phyloP scores from a whole-genome alignment of 1,139 yeast species.

The Yamadazyma blattariae region DNA sequence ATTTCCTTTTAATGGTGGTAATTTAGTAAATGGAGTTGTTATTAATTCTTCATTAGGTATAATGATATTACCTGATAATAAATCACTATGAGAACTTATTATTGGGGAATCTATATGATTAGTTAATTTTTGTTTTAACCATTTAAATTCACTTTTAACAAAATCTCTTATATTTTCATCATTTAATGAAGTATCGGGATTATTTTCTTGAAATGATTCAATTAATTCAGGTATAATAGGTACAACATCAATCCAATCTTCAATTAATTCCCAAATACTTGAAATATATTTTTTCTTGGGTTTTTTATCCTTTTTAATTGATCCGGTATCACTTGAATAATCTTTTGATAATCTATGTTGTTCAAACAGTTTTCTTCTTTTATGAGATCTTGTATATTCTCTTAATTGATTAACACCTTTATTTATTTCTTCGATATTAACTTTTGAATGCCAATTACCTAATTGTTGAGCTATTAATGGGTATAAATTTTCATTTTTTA shows the following conservation, averaged over 20 bases:
- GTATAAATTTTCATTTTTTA: conserved; percentile 45
- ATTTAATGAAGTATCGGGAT: conserved; percentile 15
- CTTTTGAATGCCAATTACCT: conserved; percentile 67
- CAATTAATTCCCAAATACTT: conserved; percentile 59
- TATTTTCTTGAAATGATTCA: conserved; percentile 37
- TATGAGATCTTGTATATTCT: conserved; percentile 24
- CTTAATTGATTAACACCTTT: conserved; percentile 48
- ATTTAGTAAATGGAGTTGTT: conserved; percentile 9
- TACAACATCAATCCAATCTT: conserved; percentile 59
- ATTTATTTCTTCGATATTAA: conserved; percentile 46
- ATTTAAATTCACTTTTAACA: conserved; percentile 47
- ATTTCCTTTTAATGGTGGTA: conserved; percentile 31
- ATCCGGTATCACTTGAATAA: conserved; percentile 6
- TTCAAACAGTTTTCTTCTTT: conserved; percentile 13
- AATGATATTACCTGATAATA: conserved; percentile 69
- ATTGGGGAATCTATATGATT: conserved; percentile 42
- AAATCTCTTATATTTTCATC: conserved; percentile 35
- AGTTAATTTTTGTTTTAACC: conserved; percentile 47
- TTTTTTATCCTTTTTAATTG: conserved; percentile 15
- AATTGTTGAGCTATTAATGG: conserved; percentile 64
- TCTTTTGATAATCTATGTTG: conserved; percentile 2
- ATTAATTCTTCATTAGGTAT: conserved; percentile 42
- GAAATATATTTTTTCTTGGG: conserved; percentile 33
- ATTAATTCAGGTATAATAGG: conserved; percentile 50
- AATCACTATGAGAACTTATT: conserved; percentile 71